Evolutionary conservation across 805 yeast species (phyloP), one percentile per base, ranked within the genome.

Genomic region (Metschnikowia bowlesiae): DNA sequence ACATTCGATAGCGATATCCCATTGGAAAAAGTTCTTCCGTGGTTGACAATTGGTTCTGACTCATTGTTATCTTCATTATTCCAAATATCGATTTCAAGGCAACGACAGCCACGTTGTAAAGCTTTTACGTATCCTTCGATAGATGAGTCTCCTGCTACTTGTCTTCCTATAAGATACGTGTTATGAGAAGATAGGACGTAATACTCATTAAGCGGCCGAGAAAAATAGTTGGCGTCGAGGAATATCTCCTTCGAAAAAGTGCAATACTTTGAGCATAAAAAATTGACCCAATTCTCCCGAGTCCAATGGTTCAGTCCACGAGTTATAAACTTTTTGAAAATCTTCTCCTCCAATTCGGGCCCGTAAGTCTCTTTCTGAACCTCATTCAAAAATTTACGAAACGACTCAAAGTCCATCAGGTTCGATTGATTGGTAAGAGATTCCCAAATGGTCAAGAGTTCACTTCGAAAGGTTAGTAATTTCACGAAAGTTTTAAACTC

Each of bases 1-100:
- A 90, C 97, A 55, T 83, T 84, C 9, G 71, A 64, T 31, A 92
- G 77, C 1, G 82, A 79, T 9, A 92, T 80, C 0, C 92, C 80
- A 0, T 84, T 75, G 0, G 98, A 89, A 54, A 94, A 80, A 0
- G 96, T 82, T 44, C 85, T 70, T 0, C 99, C 99, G 66, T 94
- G 99, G 30, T 87, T 85, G 0, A 94, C 97, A 0, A 88, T 80
- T 0, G 99, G 99, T 0, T 85, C 91, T 10, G 69, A 66, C 11
- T 63, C 67, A 10, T 55, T 44, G 35, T 79, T 83, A 22, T 85
- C 87, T 11, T 50, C 52, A 11, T 73, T 73, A 69, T 92, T 96
- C 99, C 99, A 94, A 18, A 94, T 75, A 66, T 94, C 99, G 38
- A 94, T 82, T 62, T 94, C 99, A n/a, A 94, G 75, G 54, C 97